These are phyloP conservation scores for Arthrinium phaeospermum DNA, from an alignment of 2,329 filamentous ascomycete genomes.

Conservation along the genomic window DNA sequence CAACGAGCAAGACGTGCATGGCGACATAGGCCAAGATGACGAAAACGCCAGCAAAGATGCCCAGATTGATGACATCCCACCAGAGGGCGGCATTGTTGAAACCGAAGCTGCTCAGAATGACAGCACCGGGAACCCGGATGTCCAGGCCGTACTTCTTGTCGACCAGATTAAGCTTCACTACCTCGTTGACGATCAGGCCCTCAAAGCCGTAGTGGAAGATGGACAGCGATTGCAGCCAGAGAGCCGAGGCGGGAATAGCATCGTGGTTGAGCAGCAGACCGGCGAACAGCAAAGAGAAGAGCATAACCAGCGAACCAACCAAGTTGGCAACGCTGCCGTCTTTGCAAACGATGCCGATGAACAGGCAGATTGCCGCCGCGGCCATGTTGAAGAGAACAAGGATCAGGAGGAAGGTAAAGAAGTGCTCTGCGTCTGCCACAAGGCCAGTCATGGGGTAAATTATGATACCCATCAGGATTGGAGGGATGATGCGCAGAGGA, in stretches of 20 bases:
- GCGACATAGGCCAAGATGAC: constrained; percentile 86
- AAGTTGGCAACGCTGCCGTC: constrained; percentile 91
- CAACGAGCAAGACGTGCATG: constrained; percentile 92
- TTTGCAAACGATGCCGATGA: constrained; percentile 94
- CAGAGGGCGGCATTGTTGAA: constrained; percentile 89
- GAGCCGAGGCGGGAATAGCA: constrained; percentile 81
- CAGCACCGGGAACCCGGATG: constrained; percentile 93
- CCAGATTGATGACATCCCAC: constrained; percentile 82
- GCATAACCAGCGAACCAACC: constrained; percentile 93
- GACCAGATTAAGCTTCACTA: constrained; percentile 84
- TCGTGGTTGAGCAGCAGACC: constrained; percentile 94
- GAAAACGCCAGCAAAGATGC: constrained; percentile 81
- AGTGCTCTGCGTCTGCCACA: constrained; percentile 80
- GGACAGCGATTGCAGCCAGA: constrained; percentile 91
- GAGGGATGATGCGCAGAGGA: constrained; percentile 90
- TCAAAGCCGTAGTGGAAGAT: constrained; percentile 99
- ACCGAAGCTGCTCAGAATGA: constrained; percentile 92
- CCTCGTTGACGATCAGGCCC: constrained; percentile 95
- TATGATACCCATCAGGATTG: constrained; percentile 92
- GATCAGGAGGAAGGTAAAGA: constrained; percentile 89
- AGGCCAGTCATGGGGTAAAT: constrained; percentile 98
- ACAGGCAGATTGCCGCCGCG: constrained; percentile 89
- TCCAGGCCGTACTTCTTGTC: constrained; percentile 96
- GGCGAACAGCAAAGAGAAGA: constrained; percentile 94
- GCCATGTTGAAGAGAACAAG: constrained; percentile 96